These are phyloP conservation scores for Neonectria sp. DNA, from an alignment of 2,329 filamentous ascomycete species.

Conservation along the genomic window DNA sequence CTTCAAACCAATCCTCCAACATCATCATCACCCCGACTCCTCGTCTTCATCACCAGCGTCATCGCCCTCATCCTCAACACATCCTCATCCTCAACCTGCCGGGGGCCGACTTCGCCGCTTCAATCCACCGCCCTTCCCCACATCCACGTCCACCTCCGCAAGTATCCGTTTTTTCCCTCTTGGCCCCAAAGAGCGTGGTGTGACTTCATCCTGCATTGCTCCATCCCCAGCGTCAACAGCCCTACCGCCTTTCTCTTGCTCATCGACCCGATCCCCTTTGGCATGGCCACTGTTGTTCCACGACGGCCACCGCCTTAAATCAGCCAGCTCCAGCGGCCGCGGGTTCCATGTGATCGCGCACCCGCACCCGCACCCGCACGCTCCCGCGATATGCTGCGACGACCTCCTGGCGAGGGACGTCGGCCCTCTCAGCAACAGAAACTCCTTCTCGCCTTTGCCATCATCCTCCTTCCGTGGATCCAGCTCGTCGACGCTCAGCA, in stretches of 20 bases:
- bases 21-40: neutral
- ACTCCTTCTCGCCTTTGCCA: constrained; percentile 68
- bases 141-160: constrained; percentile 34
- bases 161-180: constrained; percentile 30
- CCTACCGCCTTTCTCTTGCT: constrained; percentile 22
- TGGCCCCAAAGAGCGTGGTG: constrained; percentile 33
- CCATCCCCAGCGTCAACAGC: constrained; percentile 1
- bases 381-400: constrained; percentile 70
- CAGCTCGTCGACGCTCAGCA: constrained; percentile 74
- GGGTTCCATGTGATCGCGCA: constrained; percentile 47
- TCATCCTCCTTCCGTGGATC: constrained; percentile 70
- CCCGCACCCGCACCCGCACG: constrained; percentile 16
- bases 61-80: neutral
- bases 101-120: constrained; percentile 1
- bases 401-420: constrained; percentile 72
- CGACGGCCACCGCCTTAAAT: constrained; percentile 33
- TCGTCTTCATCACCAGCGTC: constrained; percentile 3
- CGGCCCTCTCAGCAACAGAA: constrained; percentile 62
- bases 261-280: constrained; percentile 21
- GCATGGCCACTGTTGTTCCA: constrained; percentile 39
- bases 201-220: constrained; percentile 46
- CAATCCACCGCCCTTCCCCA: constrained; percentile 10
- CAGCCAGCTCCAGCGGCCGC: constrained; percentile 18
- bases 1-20: constrained; percentile 16
- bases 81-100: neutral